Evolutionary conservation across 1,139 yeast genomes (phyloP).

Genomic region (Debaryomyces singareniensis): DNA sequence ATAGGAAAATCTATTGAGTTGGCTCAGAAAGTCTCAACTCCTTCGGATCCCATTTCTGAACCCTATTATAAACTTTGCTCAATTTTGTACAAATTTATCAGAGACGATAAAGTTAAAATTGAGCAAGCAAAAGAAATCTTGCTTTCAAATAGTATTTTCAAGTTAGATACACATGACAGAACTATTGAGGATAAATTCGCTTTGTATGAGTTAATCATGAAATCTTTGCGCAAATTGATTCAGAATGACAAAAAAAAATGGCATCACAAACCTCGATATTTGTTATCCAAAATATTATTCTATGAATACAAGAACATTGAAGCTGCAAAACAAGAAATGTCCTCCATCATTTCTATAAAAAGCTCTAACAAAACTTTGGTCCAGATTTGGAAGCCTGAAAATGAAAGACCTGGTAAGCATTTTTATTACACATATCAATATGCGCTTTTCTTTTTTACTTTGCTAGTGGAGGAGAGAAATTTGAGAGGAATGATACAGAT

Average conservation of each 20-base stretch:
- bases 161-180: constrained; percentile 7
- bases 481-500: constrained; percentile 52
- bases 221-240: constrained; percentile 31
- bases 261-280: constrained; percentile 82
- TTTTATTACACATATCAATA: constrained; percentile 74
- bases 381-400: constrained; percentile 89
- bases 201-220: constrained; percentile 18
- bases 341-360: constrained; percentile 56
- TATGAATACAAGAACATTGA: constrained; percentile 47
- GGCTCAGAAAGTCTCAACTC: constrained; percentile 33
- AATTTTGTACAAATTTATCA: constrained; percentile 51
- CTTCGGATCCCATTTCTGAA: constrained; percentile 58
- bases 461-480: constrained; percentile 52
- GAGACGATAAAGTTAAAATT: constrained; percentile 22
- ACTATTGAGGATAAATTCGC: constrained; percentile 17
- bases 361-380: constrained; percentile 67
- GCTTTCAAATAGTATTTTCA: constrained; percentile 23
- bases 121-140: constrained; percentile 34
- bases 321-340: constrained; percentile 61
- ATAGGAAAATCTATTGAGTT: constrained; percentile 34
- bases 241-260: constrained; percentile 74
- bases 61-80: constrained; percentile 69
- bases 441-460: constrained; percentile 53
- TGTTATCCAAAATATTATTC: constrained; percentile 59
- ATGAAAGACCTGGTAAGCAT: constrained; percentile 90